Base-by-base conservation (phyloP, 257 asterid species). In the Jacaranda copaia region DNA sequence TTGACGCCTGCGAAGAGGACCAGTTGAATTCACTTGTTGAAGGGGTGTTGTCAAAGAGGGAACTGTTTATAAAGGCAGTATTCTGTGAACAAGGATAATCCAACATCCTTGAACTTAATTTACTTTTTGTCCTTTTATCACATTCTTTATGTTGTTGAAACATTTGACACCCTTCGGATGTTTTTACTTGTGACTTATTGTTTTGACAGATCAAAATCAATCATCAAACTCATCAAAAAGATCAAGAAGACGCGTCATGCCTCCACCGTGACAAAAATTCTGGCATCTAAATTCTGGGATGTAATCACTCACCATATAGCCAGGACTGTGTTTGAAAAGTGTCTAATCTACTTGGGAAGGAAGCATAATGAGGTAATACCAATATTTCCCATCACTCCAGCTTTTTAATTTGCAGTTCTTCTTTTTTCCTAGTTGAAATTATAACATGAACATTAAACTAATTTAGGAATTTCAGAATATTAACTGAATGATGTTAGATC, bases 21-120 rank as follows among this genome's bases (percentile, higher is more conserved):
- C 82, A 70, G 32, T 35, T 83, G 77, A 19, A 73, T 19, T 39
- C 18, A 3, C 58, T 86, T 4, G 58, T 86, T 5, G 65, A 4
- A 13, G 74, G 53, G 19, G 4, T 79, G 43, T 18, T 61, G 13
- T 40, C 53, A 1, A 0, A 10, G 32, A 1, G 6, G 1, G 39
- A 55, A 1, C 13, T n/a, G 36, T 75, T 86, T 58, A 20, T 71
- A 8, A 0, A 14, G 1, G 81, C 88, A 25, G 84, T 82, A 25
- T 81, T 74, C 80, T 43, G 36, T 58, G 20, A 6, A 48, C 48
- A 20, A 51, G 90, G 90, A 88, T 85, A 66, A 38, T 61, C 36
- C 3, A 62, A 5, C 20, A 71, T 14, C 55, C 13, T 49, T 12
- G 8, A 5, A 8, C 25, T 5, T 9, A 15, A 14, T 5, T 25